A percentile compares a stretch with the other conserved stretches of the same genome.
These are phyloP conservation scores for Beta macrorhiza DNA, from an alignment of 179 eudicot species.

Conservation along the genomic window DNA sequence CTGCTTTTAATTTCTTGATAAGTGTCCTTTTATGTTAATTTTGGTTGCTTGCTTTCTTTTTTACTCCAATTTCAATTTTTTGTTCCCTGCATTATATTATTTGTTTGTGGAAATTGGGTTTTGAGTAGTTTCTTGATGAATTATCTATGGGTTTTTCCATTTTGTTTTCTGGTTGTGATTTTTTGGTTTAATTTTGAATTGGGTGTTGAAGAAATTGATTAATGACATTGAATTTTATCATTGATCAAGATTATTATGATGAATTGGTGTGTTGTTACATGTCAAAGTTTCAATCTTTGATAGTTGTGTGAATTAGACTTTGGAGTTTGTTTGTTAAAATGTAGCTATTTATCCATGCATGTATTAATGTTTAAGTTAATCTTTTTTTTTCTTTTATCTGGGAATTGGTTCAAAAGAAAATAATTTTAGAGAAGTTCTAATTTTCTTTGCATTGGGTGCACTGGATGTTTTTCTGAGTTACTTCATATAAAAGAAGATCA, in stretches of 20 bases:
- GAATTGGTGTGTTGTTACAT: neutral
- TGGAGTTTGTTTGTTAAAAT: neutral
- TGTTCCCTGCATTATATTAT: neutral
- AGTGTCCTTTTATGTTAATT: neutral
- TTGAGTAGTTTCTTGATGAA: neutral
- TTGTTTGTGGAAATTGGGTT: neutral
- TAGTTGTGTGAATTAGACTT: neutral
- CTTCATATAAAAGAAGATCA: no score
- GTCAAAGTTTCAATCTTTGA: neutral
- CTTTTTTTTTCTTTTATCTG: neutral
- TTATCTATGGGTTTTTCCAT: neutral
- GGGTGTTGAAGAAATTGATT: neutral
- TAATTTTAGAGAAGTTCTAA: no score
- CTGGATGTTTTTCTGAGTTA: no score
- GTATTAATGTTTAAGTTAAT: neutral
- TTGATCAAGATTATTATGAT: neutral
- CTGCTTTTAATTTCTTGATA: neutral
- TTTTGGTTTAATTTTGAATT: neutral
- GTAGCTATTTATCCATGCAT: neutral
- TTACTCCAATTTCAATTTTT: neutral
- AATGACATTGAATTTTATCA: neutral
- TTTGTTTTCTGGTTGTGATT: neutral
- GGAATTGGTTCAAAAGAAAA: no score
- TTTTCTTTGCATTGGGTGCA: no score
- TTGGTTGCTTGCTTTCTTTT: neutral